Evolutionary conservation across 345 rosid species (phyloP).

Genomic region (Populus davidiana): DNA sequence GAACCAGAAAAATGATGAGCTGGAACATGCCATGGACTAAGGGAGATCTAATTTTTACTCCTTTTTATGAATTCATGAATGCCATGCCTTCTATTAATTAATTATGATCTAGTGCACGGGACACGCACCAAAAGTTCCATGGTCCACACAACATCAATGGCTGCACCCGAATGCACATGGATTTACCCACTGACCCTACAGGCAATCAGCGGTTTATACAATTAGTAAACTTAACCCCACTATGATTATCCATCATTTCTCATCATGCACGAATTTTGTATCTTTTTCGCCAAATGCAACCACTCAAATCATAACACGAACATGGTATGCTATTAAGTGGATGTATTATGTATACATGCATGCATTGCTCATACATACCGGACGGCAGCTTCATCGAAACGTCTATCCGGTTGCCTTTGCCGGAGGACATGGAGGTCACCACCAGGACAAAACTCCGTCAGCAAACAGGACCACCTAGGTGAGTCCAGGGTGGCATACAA

Average conservation of each 20-base stretch:
- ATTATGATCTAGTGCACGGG: slow-evolving; percentile 25
- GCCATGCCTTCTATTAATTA: not conserved
- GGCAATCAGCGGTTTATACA: slow-evolving; percentile 20
- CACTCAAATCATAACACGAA: not conserved
- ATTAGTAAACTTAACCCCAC: slow-evolving; percentile 17
- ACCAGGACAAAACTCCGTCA: slow-evolving; percentile 84
- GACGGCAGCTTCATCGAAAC: slow-evolving; percentile 65
- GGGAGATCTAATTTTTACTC: not conserved
- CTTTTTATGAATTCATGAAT: not conserved
- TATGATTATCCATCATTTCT: slow-evolving; percentile 15
- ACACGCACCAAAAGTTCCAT: slow-evolving; percentile 12
- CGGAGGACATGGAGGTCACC: slow-evolving; percentile 83
- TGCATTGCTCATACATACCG: slow-evolving; percentile 37
- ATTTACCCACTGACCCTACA: slow-evolving; percentile 23
- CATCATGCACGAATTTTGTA: not conserved
- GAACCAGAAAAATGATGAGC: not conserved
- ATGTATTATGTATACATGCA: not conserved
- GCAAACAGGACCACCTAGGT: slow-evolving; percentile 64
- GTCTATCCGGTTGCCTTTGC: slow-evolving; percentile 56
- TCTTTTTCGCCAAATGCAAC: not conserved
- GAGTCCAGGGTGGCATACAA: slow-evolving; percentile 69
- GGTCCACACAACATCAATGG: not conserved
- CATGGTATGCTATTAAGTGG: not conserved
- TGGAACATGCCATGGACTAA: not conserved
- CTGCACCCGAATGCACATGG: slow-evolving; percentile 3